Evolutionary conservation across 495 filamentous ascomycete genomes (phyloP), one percentile per base, ranked within the genome.

Genomic region (Eremomyces bilateralis): DNA sequence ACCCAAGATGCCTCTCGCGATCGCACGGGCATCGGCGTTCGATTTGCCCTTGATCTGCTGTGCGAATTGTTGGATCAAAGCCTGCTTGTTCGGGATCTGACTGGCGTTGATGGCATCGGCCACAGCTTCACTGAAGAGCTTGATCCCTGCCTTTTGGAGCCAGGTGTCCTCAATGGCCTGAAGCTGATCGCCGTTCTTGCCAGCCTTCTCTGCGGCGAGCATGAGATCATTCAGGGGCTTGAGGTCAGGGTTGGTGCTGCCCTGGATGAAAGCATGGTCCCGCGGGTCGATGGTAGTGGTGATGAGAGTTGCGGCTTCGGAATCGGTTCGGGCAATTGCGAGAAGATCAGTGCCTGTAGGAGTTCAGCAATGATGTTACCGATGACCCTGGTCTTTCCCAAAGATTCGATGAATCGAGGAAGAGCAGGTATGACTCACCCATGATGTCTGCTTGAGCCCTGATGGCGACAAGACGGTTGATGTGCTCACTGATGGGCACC

Each of bases 361-460:
- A 13, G 12, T 30, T 5, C 11, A 29, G 39, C 12, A 32, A 31
- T 43, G 15, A 39, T 20, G 20, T 33, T 27, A 18, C 11, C 22
- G 11, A 11, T 32, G n/a, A 17, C 12, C 8, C 1, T 27, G 24
- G 6, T 13, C 6, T 27, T 6, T 13, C 8, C n/a, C n/a, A n/a
- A n/a, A n/a, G n/a, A n/a, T n/a, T 21, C 2, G 17, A 31, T 36
- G 3, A 28, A 12, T n/a, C 2, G 29, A n/a, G 18, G 3, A 20
- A 17, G 3, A 21, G 13, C 4, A 15, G n/a, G 24, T 19, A n/a
- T 6, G 21, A 45, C 57, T 39, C 62, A 71, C 76, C 88, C 88
- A 95, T 94, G 53, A 97, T 97, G 50, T 97, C 88, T 39, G 88
- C 85, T 57, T 97, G 88, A 5, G 88, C 88, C 40, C 88, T 73